phyloP scores from a whole-genome alignment of 441 rosid species.

The Gossypium armourianum region DNA sequence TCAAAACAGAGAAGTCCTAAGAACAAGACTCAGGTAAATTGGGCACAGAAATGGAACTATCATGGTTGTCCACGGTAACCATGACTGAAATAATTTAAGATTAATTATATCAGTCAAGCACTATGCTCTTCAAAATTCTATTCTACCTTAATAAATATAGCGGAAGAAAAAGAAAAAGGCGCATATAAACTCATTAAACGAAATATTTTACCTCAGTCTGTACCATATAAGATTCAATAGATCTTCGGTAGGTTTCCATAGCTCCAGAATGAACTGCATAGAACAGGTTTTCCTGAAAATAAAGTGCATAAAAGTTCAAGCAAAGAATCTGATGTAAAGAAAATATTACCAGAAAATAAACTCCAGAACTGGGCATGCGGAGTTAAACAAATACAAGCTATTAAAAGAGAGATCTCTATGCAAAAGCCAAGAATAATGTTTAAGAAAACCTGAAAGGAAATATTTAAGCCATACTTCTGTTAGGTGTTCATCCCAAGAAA shows the following conservation, averaged over 20 bases:
- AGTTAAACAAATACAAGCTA: background rate
- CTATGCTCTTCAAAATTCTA: background rate
- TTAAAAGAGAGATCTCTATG: background rate
- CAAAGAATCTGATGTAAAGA: background rate
- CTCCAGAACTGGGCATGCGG: background rate
- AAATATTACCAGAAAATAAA: background rate
- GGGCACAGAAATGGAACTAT: background rate
- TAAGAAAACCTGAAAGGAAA: slow-evolving; percentile 11
- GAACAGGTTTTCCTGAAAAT: slow-evolving; percentile 82
- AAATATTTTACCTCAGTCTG: slow-evolving; percentile 51
- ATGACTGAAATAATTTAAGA: background rate
- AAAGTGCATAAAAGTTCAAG: slow-evolving; percentile 16
- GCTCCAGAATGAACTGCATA: slow-evolving; percentile 81
- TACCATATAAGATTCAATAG: slow-evolving; percentile 62
- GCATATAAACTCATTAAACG: slow-evolving; percentile 8
- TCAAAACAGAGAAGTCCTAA: background rate
- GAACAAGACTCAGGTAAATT: background rate
- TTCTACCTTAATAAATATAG: slow-evolving; percentile 1
- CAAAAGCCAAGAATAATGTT: slow-evolving; percentile 9
- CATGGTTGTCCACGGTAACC: background rate
- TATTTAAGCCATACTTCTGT: slow-evolving; percentile 53
- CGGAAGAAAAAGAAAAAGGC: slow-evolving; percentile 8
- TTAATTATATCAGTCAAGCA: background rate
- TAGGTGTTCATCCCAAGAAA: slow-evolving; percentile 61
- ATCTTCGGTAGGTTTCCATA: slow-evolving; percentile 61